Percentiles rank a stretch among this genome's conserved stretches.
Evolutionary conservation across 2,329 filamentous ascomycete genomes (phyloP).

Genomic region (Aspergillus persii): DNA sequence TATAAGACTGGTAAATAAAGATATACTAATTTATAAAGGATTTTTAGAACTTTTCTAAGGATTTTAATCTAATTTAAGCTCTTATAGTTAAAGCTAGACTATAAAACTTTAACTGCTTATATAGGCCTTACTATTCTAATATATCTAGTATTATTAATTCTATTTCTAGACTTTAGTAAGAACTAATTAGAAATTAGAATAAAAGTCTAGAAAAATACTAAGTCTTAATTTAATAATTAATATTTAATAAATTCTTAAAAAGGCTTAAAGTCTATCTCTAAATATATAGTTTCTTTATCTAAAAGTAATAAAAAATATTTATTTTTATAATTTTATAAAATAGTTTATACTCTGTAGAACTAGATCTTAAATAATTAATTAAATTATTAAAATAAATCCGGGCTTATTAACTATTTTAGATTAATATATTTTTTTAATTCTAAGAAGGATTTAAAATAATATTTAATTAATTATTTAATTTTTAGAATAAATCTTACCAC

Average conservation of each 20-base stretch:
- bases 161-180: too few relatives aligned
- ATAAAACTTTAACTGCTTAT: too few relatives aligned
- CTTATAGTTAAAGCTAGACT: too few relatives aligned
- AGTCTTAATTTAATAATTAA: not conserved
- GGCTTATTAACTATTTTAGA: slow-evolving; percentile 33
- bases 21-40: too few relatives aligned
- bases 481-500: too few relatives aligned
- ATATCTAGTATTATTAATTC: too few relatives aligned
- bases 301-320: not conserved
- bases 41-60: too few relatives aligned
- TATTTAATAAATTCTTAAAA: not conserved
- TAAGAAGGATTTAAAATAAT: slow-evolving; percentile 6
- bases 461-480: too few relatives aligned
- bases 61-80: too few relatives aligned
- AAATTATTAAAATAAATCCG: slow-evolving; percentile 25
- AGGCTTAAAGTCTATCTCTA: not conserved
- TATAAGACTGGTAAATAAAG: too few relatives aligned
- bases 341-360: not conserved
- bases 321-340: not conserved
- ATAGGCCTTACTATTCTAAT: too few relatives aligned
- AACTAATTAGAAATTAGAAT: too few relatives aligned
- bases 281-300: not conserved
- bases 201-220: not conserved
- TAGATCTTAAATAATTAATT: slow-evolving; percentile 19
- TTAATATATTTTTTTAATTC: slow-evolving; percentile 16